Evolutionary conservation across 2,329 filamentous ascomycete species (phyloP).

Genomic region (Sphaerostilbella broomeana): DNA sequence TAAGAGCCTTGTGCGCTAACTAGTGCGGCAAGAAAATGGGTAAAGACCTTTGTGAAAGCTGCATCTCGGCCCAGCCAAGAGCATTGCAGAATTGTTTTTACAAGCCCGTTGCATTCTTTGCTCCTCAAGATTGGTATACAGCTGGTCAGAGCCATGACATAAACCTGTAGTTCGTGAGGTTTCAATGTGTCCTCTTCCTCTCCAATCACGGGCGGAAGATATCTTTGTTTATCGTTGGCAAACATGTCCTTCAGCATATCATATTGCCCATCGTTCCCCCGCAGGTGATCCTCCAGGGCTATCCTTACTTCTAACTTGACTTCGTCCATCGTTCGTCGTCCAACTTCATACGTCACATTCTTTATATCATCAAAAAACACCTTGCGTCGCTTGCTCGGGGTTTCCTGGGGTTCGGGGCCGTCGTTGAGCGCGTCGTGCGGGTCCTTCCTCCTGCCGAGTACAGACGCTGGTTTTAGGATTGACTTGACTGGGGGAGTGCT

Average conservation of each 20-base stretch:
- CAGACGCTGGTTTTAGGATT: constrained; percentile 44
- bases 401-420: constrained; percentile 32
- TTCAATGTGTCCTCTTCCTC: constrained; percentile 44
- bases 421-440: constrained; percentile 38
- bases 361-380: constrained; percentile 54
- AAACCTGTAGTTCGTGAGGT: constrained; percentile 51
- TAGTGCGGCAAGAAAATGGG: constrained; percentile 62
- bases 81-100: constrained; percentile 52
- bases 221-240: constrained; percentile 39
- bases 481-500: constrained; percentile 42
- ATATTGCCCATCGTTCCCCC: constrained; percentile 54
- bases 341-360: constrained; percentile 51
- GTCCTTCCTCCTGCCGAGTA: constrained; percentile 39
- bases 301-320: constrained; percentile 49
- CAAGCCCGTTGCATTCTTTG: constrained; percentile 51
- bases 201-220: constrained; percentile 32
- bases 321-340: constrained; percentile 45
- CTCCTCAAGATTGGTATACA: constrained; percentile 54
- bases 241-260: constrained; percentile 56
- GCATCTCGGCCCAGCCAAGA: constrained; percentile 61
- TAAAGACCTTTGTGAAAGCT: constrained; percentile 60
- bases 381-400: constrained; percentile 47
- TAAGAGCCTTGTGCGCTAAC: constrained; percentile 79
- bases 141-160: constrained; percentile 56
- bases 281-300: constrained; percentile 50